Evolutionary conservation across 1,139 yeast genomes (phyloP).

Genomic region (Taphrina sp.): DNA sequence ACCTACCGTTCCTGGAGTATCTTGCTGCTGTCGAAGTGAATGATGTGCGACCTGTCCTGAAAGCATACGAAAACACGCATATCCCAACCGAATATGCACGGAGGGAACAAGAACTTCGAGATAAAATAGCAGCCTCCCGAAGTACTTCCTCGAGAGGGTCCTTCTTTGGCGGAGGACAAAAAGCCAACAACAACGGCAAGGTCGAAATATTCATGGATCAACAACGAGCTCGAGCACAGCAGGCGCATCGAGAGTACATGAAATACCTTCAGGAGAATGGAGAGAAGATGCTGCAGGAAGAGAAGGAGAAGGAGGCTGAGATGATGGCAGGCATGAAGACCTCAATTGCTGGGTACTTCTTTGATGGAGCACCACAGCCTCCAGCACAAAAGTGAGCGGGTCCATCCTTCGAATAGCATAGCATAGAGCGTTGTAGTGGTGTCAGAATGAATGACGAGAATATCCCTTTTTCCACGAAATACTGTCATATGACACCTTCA

Average conservation of each 20-base stretch:
- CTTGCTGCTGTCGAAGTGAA: constrained; percentile 84
- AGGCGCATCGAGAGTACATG: constrained; percentile 80
- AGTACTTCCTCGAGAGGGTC: constrained; percentile 16
- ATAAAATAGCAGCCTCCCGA: constrained; percentile 68
- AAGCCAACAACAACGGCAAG: constrained; percentile 49
- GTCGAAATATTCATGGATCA: constrained; percentile 88
- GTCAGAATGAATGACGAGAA: too few relatives aligned
- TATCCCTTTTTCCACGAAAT: too few relatives aligned
- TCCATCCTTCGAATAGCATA: not conserved
- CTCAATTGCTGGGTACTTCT: constrained; percentile 13
- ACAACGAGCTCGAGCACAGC: constrained; percentile 89
- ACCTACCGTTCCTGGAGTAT: constrained; percentile 92
- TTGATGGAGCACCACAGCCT: constrained; percentile 15
- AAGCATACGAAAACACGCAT: constrained; percentile 62
- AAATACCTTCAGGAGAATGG: constrained; percentile 84
- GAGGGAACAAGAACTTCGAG: constrained; percentile 74
- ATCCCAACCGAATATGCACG: constrained; percentile 76
- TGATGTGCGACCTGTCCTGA: constrained; percentile 86
- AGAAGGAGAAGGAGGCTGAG: constrained; percentile 49
- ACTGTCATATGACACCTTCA: too few relatives aligned
- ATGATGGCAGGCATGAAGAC: constrained; percentile 29
- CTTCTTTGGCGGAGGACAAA: constrained; percentile 58
- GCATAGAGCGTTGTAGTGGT: not conserved
- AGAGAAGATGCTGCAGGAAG: constrained; percentile 76
- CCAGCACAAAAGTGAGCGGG: constrained; percentile 11